These are phyloP conservation scores for Rhodotorula taiwanensis DNA, from an alignment of 768 basidiomycete genomes.

Conservation along the genomic window DNA sequence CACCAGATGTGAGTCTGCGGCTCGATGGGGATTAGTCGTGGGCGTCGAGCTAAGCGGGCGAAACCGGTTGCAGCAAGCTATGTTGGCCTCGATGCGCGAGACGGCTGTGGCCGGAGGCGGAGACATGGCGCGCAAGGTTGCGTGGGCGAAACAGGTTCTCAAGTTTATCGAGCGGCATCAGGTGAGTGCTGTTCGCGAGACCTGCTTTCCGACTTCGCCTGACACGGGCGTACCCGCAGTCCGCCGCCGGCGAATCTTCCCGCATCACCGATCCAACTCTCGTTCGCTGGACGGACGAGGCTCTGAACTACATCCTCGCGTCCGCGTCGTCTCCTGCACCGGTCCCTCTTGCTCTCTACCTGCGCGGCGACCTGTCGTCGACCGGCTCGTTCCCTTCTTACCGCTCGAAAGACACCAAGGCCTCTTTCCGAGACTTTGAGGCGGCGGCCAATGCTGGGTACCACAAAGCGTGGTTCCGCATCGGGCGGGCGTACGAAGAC, in stretches of 20 bases:
- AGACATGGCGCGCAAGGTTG: slow-evolving; percentile 49
- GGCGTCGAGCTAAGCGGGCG: neutral
- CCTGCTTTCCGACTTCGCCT: slow-evolving; percentile 41
- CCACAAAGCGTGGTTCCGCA: slow-evolving; percentile 76
- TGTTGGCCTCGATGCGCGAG: slow-evolving; percentile 32
- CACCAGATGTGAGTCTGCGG: slow-evolving; percentile 20
- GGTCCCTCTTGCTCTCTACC: slow-evolving; percentile 66
- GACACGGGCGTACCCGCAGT: slow-evolving; percentile 47
- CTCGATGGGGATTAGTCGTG: no score
- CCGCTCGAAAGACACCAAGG: slow-evolving; percentile 60
- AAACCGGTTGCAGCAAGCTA: slow-evolving; percentile 18
- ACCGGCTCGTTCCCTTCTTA: slow-evolving; percentile 66
- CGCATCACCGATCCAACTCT: slow-evolving; percentile 59
- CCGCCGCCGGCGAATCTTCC: slow-evolving; percentile 50
- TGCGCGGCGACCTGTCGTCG: slow-evolving; percentile 65
- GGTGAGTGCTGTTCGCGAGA: slow-evolving; percentile 38
- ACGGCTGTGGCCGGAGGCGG: slow-evolving; percentile 17
- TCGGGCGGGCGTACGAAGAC: slow-evolving; percentile 85
- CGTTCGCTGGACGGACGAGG: slow-evolving; percentile 56
- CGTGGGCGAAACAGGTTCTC: slow-evolving; percentile 77
- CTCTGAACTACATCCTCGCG: slow-evolving; percentile 61
- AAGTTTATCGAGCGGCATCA: slow-evolving; percentile 64
- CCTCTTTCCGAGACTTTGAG: slow-evolving; percentile 87
- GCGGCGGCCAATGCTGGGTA: slow-evolving; percentile 69
- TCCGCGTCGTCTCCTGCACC: slow-evolving; percentile 46